Base-by-base conservation (phyloP, 2,329 filamentous ascomycete species). In the Aspergillus tamarii region DNA sequence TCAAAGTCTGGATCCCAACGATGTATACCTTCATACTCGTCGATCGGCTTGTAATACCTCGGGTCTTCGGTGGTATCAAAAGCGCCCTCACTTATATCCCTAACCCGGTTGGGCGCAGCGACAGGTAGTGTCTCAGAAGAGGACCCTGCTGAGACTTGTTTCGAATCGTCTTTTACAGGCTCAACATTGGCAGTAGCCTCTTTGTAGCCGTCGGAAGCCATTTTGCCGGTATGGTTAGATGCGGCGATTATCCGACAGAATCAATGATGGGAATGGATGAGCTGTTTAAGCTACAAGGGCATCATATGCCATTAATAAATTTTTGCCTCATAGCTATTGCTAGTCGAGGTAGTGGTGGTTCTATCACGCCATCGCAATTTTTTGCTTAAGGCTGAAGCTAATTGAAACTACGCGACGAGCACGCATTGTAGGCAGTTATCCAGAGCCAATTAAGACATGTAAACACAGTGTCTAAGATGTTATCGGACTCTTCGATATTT, bases 1-100 rank as follows among this genome's bases (percentile, higher is more conserved):
- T 81, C 78, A 53, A 81, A 77, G 0, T 79, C 74, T 0, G 81
- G 81, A 61, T 84, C 82, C 76, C 81, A 84, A 12, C 80, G 78
- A 70, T 83, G 81, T 43, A 78, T 73, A 14, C 82, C 81, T 70
- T 84, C 83, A 69, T 87, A 80, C 34, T 72, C 68, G 2, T 73
- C 69, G 41, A 79, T 79, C 4, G 78, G 77, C 57, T 77, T 80
- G 60, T 80, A 79, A 57, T 71, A 75, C 8, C 74, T 70, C 1
- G 73, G 69, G 46, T 78, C 76, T 53, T 77, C 77, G 0, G 72
- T 72, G 1, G 73, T 68, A 41, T 78, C 77, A 60, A 79, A 80
- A 3, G 77, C 71, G 36, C 69, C 68, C 50, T 76, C 74, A 7
- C 57, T 59, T 23, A 55, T 52, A 36, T 62, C 48, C 21, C 60